phyloP scores from a whole-genome alignment of 306 rosid species.

The Cicer cuneatum region DNA sequence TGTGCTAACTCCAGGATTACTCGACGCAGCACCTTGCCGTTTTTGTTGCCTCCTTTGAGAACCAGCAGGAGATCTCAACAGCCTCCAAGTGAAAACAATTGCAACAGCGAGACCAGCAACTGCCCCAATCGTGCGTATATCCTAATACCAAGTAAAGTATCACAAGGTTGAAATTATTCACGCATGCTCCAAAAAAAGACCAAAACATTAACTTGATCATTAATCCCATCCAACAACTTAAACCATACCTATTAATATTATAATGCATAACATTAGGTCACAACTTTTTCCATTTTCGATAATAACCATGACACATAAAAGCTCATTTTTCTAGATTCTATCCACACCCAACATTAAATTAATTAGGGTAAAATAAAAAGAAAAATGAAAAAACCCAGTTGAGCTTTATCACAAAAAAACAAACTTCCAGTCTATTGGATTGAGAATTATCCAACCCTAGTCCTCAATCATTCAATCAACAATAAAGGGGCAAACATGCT shows the following conservation, averaged over 20 bases:
- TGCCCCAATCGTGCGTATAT: slow-evolving; percentile 81
- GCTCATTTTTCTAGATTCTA: slow-evolving; percentile 32
- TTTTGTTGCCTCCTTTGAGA: slow-evolving; percentile 76
- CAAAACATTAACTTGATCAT: slow-evolving; percentile 22
- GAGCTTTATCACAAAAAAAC: slow-evolving; percentile 21
- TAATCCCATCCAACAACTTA: slow-evolving; percentile 15
- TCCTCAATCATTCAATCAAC: slow-evolving; percentile 28
- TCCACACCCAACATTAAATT: slow-evolving; percentile 23
- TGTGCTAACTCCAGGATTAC: slow-evolving; percentile 63
- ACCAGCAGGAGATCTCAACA: slow-evolving; percentile 70
- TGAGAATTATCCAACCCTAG: slow-evolving; percentile 21
- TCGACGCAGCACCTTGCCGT: slow-evolving; percentile 68
- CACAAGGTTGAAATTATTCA: not conserved
- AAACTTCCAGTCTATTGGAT: slow-evolving; percentile 14
- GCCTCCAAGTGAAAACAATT: slow-evolving; percentile 88
- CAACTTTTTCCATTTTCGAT: slow-evolving; percentile 4
- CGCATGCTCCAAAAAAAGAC: slow-evolving; percentile 33
- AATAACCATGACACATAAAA: slow-evolving; percentile 27
- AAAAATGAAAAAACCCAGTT: slow-evolving; percentile 9
- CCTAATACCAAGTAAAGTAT: slow-evolving; percentile 58
- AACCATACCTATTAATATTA: slow-evolving; percentile 4
- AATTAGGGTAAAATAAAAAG: slow-evolving; percentile 18
- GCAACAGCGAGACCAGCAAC: slow-evolving; percentile 90
- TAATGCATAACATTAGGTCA: not conserved
- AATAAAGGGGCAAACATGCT: not conserved